Conservation (phyloP, 2,329 filamentous ascomycete genomes). For the Calonectria crousiana region DNA sequence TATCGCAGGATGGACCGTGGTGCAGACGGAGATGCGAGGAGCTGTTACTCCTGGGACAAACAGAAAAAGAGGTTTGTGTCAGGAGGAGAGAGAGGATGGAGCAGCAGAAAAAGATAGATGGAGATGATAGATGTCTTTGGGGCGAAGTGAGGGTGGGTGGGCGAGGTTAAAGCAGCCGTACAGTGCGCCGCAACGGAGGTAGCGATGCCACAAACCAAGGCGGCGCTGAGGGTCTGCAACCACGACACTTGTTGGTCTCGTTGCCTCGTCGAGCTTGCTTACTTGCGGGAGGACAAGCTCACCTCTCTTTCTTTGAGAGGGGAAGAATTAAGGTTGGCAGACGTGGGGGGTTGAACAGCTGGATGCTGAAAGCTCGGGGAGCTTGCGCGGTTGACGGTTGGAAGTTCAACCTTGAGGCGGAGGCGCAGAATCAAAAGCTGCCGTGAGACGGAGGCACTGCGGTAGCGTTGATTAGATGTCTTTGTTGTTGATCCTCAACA, state of each 20-base stretch:
- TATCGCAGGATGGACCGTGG: constrained; percentile 19
- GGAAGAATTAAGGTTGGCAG: constrained; percentile 22
- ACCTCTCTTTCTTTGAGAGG: background rate
- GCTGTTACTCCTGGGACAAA: constrained; percentile 14
- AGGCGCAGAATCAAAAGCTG: background rate
- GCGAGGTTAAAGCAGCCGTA: constrained; percentile 41
- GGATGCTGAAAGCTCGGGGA: constrained; percentile 20
- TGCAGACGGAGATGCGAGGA: constrained; percentile 23
- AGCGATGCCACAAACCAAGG: constrained; percentile 22
- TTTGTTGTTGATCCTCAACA: background rate
- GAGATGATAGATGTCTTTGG: constrained; percentile 46
- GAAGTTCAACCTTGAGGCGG: background rate
- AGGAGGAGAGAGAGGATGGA: constrained; percentile 38
- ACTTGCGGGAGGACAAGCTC: constrained; percentile 4
- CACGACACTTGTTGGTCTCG: constrained; percentile 18
- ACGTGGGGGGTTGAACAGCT: background rate
- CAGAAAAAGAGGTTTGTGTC: constrained; percentile 31
- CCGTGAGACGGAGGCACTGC: background rate
- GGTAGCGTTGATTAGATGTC: background rate
- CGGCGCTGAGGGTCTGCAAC: background rate
- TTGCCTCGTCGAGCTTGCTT: constrained; percentile 2
- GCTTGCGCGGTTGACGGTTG: background rate
- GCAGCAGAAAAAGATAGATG: constrained; percentile 36
- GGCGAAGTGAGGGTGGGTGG: constrained; percentile 45
- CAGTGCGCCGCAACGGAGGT: constrained; percentile 40